Evolutionary conservation across 2,329 filamentous ascomycete genomes (phyloP).

Genomic region (Epichloe brachyelytri): DNA sequence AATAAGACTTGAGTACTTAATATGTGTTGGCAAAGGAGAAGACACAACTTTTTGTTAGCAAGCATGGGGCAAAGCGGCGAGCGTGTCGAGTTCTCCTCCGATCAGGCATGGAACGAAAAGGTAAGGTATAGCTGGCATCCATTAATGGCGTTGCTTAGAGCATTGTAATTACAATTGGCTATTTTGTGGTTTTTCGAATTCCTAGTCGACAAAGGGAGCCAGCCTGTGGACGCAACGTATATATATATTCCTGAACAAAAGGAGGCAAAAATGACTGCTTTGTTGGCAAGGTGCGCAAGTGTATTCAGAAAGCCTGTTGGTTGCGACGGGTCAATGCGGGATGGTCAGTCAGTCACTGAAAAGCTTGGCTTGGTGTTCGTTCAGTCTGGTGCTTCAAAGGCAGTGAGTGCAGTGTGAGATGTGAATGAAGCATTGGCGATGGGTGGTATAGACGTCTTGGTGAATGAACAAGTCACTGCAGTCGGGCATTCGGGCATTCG

Average conservation of each 20-base stretch:
- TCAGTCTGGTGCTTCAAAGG: no score
- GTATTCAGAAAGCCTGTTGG: no score
- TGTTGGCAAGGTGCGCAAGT: no score
- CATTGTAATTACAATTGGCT: slow-evolving; percentile 4
- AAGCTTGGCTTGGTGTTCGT: no score
- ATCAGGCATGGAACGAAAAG: background rate
- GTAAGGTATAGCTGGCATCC: slow-evolving; percentile 1
- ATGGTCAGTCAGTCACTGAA: no score
- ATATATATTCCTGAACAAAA: background rate
- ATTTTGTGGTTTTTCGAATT: background rate
- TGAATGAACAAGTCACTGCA: no score
- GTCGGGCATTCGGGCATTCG: no score
- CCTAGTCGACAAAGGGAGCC: background rate
- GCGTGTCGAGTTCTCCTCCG: background rate
- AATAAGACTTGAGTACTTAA: slow-evolving; percentile 34
- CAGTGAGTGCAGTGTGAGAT: no score
- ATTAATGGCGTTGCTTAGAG: slow-evolving; percentile 7
- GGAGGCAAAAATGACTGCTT: background rate
- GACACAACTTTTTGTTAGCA: background rate
- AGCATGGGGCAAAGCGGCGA: slow-evolving; percentile 1
- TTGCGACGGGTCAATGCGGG: no score
- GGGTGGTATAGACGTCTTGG: no score
- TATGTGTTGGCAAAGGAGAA: background rate
- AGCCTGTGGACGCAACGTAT: background rate
- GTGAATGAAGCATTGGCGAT: no score